Conservation (phyloP, 2,329 filamentous ascomycete species). For the Stemphylium beticola region DNA sequence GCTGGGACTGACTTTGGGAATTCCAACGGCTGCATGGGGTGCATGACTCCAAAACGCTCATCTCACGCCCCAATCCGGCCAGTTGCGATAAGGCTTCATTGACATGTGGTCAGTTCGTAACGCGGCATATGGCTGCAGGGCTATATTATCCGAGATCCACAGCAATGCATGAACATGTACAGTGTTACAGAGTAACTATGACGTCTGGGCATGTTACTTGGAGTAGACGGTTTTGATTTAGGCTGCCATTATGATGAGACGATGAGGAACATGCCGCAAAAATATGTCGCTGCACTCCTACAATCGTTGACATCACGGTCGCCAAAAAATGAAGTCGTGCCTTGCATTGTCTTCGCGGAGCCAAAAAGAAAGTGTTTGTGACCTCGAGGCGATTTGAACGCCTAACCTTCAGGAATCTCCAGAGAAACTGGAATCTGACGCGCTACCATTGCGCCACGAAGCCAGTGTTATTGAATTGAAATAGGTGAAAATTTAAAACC, state of each 20-base stretch:
- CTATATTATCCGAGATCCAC: neutral
- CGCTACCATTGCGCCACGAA: slow-evolving; percentile 22
- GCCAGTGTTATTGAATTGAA: slow-evolving; percentile 8
- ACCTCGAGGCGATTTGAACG: slow-evolving; percentile 22
- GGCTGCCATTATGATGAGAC: neutral
- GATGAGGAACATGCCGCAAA: too few species aligned
- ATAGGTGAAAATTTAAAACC: neutral
- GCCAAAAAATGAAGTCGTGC: neutral
- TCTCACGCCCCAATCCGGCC: neutral
- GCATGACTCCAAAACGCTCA: neutral
- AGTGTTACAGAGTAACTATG: neutral
- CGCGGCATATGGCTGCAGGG: neutral
- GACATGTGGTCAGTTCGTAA: neutral
- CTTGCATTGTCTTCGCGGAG: too few species aligned
- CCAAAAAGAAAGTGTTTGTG: slow-evolving; percentile 4
- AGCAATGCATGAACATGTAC: slow-evolving; percentile 5
- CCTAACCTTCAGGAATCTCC: slow-evolving; percentile 20
- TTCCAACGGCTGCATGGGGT: too few species aligned
- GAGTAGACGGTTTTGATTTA: neutral
- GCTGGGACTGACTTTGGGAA: too few species aligned
- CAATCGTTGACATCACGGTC: neutral
- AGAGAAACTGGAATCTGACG: slow-evolving; percentile 20
- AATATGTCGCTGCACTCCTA: neutral
- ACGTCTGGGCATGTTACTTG: neutral
- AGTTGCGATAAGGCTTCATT: neutral